Evolutionary conservation across 805 yeast species (phyloP).

Genomic region (Alloascoidea africana): DNA sequence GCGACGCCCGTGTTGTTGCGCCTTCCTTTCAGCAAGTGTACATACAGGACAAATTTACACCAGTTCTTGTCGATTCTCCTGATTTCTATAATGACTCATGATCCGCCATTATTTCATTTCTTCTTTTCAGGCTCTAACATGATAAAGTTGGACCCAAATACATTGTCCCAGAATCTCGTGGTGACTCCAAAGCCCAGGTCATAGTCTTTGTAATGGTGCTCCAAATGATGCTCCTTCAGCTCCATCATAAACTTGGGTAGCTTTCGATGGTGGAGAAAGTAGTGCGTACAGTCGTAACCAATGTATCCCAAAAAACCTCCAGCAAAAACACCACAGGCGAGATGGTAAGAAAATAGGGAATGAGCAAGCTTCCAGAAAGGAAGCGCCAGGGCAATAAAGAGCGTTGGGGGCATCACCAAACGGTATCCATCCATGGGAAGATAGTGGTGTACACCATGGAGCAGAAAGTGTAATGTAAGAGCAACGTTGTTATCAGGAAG

Average conservation of each 20-base stretch:
- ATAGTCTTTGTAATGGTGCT: constrained; percentile 94
- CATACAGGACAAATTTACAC: no score
- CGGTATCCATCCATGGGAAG: constrained; percentile 91
- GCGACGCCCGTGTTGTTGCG: no score
- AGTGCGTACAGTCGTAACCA: constrained; percentile 86
- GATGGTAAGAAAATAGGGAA: constrained; percentile 56
- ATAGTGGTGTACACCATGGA: constrained; percentile 95
- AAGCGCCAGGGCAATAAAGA: constrained; percentile 52
- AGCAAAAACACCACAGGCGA: constrained; percentile 86
- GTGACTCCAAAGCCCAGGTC: constrained; percentile 96
- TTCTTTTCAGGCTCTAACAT: no score
- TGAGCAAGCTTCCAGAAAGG: constrained; percentile 80
- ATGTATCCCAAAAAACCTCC: constrained; percentile 94
- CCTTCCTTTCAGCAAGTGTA: no score
- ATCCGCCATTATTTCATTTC: no score
- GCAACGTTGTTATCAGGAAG: constrained; percentile 69
- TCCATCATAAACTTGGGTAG: constrained; percentile 67
- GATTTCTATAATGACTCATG: no score
- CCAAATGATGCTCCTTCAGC: constrained; percentile 81
- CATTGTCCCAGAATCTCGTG: constrained; percentile 82
- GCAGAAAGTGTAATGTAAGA: constrained; percentile 69
- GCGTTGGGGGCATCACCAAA: constrained; percentile 91
- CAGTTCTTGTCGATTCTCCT: no score
- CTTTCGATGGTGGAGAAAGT: constrained; percentile 76
- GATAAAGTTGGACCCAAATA: constrained; percentile 65